Conservation (phyloP, 2,329 filamentous ascomycete genomes). For the Myriosclerotinia scirpicola region DNA sequence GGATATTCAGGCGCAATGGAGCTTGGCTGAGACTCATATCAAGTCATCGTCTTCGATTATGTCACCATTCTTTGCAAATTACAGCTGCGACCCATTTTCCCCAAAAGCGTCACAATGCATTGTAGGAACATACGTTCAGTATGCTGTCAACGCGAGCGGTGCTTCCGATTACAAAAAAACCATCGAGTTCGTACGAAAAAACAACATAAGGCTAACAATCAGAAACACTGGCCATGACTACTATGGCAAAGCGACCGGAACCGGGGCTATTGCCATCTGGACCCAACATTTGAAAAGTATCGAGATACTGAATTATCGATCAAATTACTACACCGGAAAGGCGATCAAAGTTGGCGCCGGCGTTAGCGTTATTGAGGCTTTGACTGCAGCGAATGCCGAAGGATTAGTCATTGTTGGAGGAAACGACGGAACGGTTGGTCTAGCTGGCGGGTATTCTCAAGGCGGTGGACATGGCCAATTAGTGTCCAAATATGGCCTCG, state of each 20-base stretch:
- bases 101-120: constrained; percentile 43
- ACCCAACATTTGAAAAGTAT: constrained; percentile 4
- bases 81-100: constrained; percentile 35
- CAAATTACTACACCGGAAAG: neutral
- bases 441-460: constrained; percentile 52
- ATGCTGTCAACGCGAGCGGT: constrained; percentile 36
- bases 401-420: constrained; percentile 50
- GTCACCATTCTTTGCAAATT: constrained; percentile 43
- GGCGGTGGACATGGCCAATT: constrained; percentile 60
- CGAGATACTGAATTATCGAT: neutral
- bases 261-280: constrained; percentile 11
- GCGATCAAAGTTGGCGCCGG: constrained; percentile 15
- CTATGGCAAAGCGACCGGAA: constrained; percentile 28
- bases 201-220: constrained; percentile 48
- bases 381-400: constrained; percentile 45
- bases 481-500: constrained; percentile 54
- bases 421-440: constrained; percentile 49
- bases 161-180: constrained; percentile 39
- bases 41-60: constrained; percentile 43
- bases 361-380: constrained; percentile 46
- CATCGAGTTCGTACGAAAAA: constrained; percentile 41
- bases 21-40: constrained; percentile 24
- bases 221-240: constrained; percentile 59
- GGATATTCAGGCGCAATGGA: constrained; percentile 16
- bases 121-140: constrained; percentile 44